A percentile compares a stretch with the other conserved stretches of the same genome.
Evolutionary conservation across 2,329 filamentous ascomycete genomes (phyloP).

Genomic region (Lachnellula arida): DNA sequence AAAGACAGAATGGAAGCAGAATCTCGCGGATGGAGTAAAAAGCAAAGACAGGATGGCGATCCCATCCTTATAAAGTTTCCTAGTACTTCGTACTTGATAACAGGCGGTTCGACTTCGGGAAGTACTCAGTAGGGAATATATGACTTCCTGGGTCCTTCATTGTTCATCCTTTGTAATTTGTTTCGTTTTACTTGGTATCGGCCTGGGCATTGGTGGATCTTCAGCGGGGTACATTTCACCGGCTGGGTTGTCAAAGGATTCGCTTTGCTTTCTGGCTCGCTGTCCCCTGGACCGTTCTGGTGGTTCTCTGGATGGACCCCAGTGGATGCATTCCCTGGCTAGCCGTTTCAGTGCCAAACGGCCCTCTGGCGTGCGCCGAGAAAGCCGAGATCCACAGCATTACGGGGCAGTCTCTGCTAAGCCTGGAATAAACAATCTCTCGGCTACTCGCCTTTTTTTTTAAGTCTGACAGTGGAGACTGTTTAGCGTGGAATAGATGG

Average conservation of each 20-base stretch:
- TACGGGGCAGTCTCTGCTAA: neutral
- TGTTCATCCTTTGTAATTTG: slow-evolving; percentile 2
- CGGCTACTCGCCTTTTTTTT: neutral
- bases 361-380: neutral
- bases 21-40: neutral
- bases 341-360: slow-evolving; percentile 1
- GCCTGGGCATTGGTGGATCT: slow-evolving; percentile 1
- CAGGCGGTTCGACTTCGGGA: neutral
- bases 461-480: no score
- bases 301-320: no score
- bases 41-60: neutral
- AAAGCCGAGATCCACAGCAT: neutral
- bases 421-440: neutral
- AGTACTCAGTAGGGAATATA: neutral
- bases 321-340: neutral
- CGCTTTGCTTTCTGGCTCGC: neutral
- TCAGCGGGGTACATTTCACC: neutral
- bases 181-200: slow-evolving; percentile 1
- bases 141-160: neutral
- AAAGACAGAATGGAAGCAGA: neutral
- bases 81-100: neutral
- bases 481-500: no score
- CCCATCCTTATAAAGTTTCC: neutral
- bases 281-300: no score
- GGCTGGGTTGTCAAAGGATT: neutral